phyloP scores from a whole-genome alignment of 441 rosid species.

The Jatropha multifida region DNA sequence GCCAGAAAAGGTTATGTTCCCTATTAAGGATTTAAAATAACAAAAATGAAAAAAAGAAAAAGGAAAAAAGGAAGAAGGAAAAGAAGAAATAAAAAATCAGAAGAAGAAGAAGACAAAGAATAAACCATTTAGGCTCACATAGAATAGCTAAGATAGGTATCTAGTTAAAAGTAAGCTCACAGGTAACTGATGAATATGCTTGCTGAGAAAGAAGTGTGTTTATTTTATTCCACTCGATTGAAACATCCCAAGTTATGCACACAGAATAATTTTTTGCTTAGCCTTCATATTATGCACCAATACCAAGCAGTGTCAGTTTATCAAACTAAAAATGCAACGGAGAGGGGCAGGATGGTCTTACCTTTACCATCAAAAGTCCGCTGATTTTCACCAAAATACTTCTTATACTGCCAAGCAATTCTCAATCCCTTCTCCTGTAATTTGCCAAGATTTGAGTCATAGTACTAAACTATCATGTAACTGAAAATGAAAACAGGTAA shows the following conservation, averaged over 20 bases:
- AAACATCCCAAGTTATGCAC: conserved; percentile 2
- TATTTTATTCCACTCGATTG: background rate
- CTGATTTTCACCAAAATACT: conserved; percentile 83
- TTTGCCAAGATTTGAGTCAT: conserved; percentile 11
- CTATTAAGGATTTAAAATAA: background rate
- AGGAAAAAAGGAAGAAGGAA: background rate
- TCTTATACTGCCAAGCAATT: conserved; percentile 97
- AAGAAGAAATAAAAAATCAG: background rate
- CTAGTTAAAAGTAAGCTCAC: background rate
- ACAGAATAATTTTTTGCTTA: background rate
- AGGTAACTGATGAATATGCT: background rate
- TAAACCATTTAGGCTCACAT: background rate
- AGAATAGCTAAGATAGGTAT: background rate
- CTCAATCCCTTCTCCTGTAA: conserved; percentile 78
- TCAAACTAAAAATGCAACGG: background rate
- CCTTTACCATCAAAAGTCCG: conserved; percentile 38
- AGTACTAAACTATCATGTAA: conserved; percentile 5
- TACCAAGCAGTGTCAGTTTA: background rate
- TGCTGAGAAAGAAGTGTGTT: background rate
- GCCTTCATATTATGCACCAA: background rate
- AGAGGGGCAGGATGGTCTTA: conserved; percentile 11
- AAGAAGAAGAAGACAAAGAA: background rate
- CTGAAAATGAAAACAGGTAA: background rate
- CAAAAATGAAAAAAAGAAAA: background rate
- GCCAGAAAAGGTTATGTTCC: background rate